Conservation (phyloP, 2,329 filamentous ascomycete genomes). For the Emmonsiellopsis sp. region DNA sequence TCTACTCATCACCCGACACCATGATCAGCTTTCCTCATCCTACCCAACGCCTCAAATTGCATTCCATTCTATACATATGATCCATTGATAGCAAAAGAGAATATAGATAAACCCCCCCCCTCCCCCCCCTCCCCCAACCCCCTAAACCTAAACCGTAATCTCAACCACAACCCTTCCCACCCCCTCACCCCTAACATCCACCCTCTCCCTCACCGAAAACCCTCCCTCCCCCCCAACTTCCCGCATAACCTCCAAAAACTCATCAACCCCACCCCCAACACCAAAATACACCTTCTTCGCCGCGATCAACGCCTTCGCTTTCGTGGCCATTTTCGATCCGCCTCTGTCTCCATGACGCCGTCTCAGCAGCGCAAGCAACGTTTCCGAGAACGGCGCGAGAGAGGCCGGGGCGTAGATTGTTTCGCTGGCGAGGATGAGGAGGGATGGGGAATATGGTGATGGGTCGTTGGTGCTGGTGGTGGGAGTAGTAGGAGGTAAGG, state of each 20-base stretch:
- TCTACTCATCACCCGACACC: too few relatives aligned
- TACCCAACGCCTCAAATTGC: too few relatives aligned
- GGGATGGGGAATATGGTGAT: slow-evolving; percentile 14
- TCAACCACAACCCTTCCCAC: slow-evolving; percentile 37
- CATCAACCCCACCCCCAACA: slow-evolving; percentile 56
- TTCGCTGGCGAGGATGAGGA: slow-evolving; percentile 50
- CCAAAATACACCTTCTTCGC: slow-evolving; percentile 60
- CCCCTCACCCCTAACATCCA: slow-evolving; percentile 32
- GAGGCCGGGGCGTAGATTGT: slow-evolving; percentile 54
- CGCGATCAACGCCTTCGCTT: slow-evolving; percentile 45
- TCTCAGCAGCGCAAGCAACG: slow-evolving; percentile 39
- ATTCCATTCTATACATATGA: too few relatives aligned
- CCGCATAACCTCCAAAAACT: slow-evolving; percentile 35
- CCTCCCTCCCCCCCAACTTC: slow-evolving; percentile 15
- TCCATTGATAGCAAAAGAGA: neutral
- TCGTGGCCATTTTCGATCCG: neutral
- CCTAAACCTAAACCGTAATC: slow-evolving; percentile 12
- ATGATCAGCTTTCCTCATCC: too few relatives aligned
- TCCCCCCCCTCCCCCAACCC: neutral
- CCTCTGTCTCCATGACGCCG: slow-evolving; percentile 3
- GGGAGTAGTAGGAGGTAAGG: slow-evolving; percentile 16
- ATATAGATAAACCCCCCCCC: neutral
- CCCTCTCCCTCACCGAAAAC: slow-evolving; percentile 22
- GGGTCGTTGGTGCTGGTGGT: neutral
- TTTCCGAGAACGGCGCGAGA: slow-evolving; percentile 45